phyloP scores from a whole-genome alignment of 1,139 yeast genomes.

The Nakaseomyces kungkrabaensis region DNA sequence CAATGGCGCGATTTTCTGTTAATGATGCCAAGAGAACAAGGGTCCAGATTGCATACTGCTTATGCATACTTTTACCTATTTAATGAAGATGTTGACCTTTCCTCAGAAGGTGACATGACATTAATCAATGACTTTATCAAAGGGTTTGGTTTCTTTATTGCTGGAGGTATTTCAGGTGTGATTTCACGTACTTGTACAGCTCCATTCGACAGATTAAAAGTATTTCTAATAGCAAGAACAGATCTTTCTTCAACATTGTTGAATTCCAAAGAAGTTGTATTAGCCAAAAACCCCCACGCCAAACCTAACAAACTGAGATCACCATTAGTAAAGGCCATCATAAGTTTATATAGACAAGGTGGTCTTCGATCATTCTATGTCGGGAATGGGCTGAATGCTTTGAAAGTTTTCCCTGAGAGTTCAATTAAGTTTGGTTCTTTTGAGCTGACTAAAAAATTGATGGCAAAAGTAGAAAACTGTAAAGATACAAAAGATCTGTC shows the following conservation, averaged over 20 bases:
- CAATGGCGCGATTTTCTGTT: slow-evolving; percentile 78
- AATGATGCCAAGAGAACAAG: slow-evolving; percentile 67
- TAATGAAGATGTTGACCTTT: slow-evolving; percentile 67
- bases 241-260: slow-evolving; percentile 63
- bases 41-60: slow-evolving; percentile 69
- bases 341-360: slow-evolving; percentile 77
- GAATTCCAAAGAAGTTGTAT: slow-evolving; percentile 41
- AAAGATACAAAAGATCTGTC: slow-evolving; percentile 65
- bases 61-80: slow-evolving; percentile 49
- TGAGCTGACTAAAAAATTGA: slow-evolving; percentile 69
- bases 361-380: slow-evolving; percentile 83
- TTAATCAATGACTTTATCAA: slow-evolving; percentile 67
- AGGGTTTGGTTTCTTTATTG: slow-evolving; percentile 82
- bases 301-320: slow-evolving; percentile 41
- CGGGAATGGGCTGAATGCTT: slow-evolving; percentile 88
- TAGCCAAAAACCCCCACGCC: slow-evolving; percentile 34
- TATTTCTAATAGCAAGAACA: slow-evolving; percentile 84
- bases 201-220: slow-evolving; percentile 90
- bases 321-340: slow-evolving; percentile 70
- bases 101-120: slow-evolving; percentile 85
- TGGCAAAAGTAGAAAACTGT: slow-evolving; percentile 72
- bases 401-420: slow-evolving; percentile 92
- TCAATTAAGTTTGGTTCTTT: slow-evolving; percentile 97
- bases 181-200: slow-evolving; percentile 97
- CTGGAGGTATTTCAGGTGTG: slow-evolving; percentile 95